phyloP scores from a whole-genome alignment of 305 asterid species.

The Fraxinus greggii region DNA sequence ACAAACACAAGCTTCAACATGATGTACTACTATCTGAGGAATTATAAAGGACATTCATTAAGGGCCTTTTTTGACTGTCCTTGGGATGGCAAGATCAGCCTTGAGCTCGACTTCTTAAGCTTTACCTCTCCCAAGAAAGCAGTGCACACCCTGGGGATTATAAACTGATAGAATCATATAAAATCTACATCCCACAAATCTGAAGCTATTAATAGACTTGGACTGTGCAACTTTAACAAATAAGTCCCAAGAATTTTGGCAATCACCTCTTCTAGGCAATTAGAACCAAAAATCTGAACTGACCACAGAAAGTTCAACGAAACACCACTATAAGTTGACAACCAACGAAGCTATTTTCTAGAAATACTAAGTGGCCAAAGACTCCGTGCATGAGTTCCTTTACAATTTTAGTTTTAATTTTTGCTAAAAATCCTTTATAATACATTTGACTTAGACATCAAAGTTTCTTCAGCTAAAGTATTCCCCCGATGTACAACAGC shows the following conservation, averaged over 20 bases:
- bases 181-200: not conserved
- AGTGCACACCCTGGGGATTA: not conserved
- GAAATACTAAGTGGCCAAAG: not conserved
- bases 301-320: not conserved
- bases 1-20: not conserved
- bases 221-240: not conserved
- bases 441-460: not conserved
- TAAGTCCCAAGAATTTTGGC: not conserved
- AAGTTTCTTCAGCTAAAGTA: not conserved
- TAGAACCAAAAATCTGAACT: not conserved
- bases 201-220: not conserved
- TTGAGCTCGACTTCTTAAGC: not conserved
- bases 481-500: not conserved
- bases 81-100: slow-evolving; percentile 3
- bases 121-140: not conserved
- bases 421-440: not conserved
- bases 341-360: not conserved
- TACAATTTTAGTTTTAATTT: not conserved
- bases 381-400: not conserved
- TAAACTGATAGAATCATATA: not conserved
- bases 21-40: not conserved
- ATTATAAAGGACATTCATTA: not conserved
- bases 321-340: not conserved
- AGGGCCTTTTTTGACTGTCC: not conserved
- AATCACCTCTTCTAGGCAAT: not conserved